These are phyloP conservation scores for Ustilago lituana DNA, from an alignment of 1,284 basidiomycete species.

Conservation along the genomic window DNA sequence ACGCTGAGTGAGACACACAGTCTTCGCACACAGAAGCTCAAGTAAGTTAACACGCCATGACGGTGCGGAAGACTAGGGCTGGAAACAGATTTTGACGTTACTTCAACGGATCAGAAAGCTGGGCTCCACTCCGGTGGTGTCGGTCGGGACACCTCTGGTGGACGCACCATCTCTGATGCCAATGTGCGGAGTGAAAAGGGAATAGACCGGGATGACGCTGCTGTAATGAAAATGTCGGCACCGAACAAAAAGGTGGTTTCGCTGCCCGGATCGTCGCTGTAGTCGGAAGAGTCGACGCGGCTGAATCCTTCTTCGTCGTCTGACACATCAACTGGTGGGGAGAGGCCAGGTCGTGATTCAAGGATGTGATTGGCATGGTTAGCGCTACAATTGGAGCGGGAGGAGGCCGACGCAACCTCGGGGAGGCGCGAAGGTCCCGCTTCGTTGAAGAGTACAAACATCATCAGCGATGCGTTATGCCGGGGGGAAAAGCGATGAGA, in stretches of 20 bases:
- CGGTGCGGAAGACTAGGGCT: no score
- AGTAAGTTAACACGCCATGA: no score
- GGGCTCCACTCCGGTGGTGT: constrained; percentile 7
- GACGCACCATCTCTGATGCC: constrained; percentile 52
- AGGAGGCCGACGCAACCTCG: not conserved
- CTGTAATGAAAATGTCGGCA: not conserved
- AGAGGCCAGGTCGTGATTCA: not conserved
- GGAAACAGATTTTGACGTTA: not conserved
- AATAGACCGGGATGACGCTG: constrained; percentile 13
- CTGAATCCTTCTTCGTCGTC: not conserved
- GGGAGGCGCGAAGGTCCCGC: constrained; percentile 37
- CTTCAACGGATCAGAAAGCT: constrained; percentile 6
- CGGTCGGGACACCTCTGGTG: constrained; percentile 22
- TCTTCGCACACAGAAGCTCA: no score
- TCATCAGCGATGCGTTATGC: not conserved
- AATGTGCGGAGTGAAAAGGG: constrained; percentile 19
- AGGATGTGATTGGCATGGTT: not conserved
- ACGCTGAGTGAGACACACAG: no score
- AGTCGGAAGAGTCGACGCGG: constrained; percentile 1
- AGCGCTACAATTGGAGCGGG: not conserved
- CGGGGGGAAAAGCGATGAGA: not conserved
- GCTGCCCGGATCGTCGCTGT: constrained; percentile 1
- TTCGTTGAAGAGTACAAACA: not conserved
- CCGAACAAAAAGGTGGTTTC: constrained; percentile 14
- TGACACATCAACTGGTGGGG: not conserved